Base-by-base conservation (phyloP, 2,329 filamentous ascomycete species). In the Xylariaceae sp. region DNA sequence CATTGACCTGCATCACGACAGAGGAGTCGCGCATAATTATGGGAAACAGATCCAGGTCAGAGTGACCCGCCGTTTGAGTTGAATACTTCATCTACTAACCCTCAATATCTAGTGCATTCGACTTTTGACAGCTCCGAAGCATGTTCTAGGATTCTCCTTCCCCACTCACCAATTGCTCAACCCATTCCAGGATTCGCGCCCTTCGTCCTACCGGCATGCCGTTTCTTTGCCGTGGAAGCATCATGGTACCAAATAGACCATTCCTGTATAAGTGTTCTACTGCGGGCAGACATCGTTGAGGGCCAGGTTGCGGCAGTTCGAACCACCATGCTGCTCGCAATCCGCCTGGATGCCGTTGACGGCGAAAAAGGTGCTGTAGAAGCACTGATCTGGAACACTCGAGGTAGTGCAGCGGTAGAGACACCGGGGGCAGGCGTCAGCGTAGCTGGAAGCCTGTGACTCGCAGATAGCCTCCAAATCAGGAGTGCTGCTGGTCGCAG, bases 391-490 rank as follows among this genome's bases (percentile, higher is more conserved):
- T 28, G 53, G 54, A 16, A 43, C 49, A 4, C 58, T 24, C 11
- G 43, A 48, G 21, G 16, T 39, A 14, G 41, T 48, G 51, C 65
- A 67, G 41, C 43, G 51, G 9, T 60, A 47, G 6, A 60, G 50
- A 23, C 65, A 67, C 41, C 39, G 52, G 5, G 62, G 60, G 40
- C 65, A 67, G 9, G 17, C 48, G 14, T 54, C 44, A 37, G 34
- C 26, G 39, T 67, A 67, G 21, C 28, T 1, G 3, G 21, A 36
- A 2, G 63, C 60, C 44, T 63, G 45, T 8, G 61, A 26, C 53
- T 67, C 51, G 54, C 63, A 67, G 36, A 57, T 53, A 9, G 60
- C 51, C n/a, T 47, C 37, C 19, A 66, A 56, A 23, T 62, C 60
- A 3, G 55, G 46, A 4, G 60, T 48, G 9, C 40, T 44, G n/a